Conservation (phyloP, 176 grass and related monocot genomes). For the Lolium perenne region DNA sequence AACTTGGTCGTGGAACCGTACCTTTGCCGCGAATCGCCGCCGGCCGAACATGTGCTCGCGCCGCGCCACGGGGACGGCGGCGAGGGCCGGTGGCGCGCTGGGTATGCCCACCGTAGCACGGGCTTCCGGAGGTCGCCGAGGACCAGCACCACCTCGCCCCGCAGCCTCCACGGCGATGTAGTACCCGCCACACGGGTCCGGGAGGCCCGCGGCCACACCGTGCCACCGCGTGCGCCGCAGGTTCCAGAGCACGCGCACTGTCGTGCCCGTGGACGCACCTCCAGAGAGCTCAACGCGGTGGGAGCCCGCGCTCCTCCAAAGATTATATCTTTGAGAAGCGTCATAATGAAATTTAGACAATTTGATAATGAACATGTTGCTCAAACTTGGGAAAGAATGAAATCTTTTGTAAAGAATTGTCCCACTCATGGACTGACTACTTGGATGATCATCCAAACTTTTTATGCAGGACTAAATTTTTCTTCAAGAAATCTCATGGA, state of each 20-base stretch:
- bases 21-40: conserved; percentile 59
- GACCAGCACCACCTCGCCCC: conserved; percentile 67
- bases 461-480: no score
- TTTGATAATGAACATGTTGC: no score
- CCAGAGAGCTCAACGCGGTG: conserved; percentile 56
- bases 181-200: conserved; percentile 69
- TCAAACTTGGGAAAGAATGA: no score
- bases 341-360: no score
- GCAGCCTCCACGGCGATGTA: conserved; percentile 62
- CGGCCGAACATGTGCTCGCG: conserved; percentile 72
- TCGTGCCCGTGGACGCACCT: conserved; percentile 4
- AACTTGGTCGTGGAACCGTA: conserved; percentile 69
- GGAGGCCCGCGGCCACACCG: conserved; percentile 25
- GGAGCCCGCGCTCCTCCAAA: conserved; percentile 63
- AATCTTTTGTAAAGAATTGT: no score
- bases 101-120: conserved; percentile 51
- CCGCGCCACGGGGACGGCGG: conserved; percentile 61
- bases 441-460: no score
- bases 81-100: conserved; percentile 39
- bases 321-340: no score
- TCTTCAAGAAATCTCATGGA: no score
- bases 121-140: conserved; percentile 64
- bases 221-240: conserved; percentile 74
- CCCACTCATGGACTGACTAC: no score
- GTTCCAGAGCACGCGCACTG: conserved; percentile 77